Conservation (phyloP, 2,329 filamentous ascomycete species). For the Myriosclerotinia curreyana region DNA sequence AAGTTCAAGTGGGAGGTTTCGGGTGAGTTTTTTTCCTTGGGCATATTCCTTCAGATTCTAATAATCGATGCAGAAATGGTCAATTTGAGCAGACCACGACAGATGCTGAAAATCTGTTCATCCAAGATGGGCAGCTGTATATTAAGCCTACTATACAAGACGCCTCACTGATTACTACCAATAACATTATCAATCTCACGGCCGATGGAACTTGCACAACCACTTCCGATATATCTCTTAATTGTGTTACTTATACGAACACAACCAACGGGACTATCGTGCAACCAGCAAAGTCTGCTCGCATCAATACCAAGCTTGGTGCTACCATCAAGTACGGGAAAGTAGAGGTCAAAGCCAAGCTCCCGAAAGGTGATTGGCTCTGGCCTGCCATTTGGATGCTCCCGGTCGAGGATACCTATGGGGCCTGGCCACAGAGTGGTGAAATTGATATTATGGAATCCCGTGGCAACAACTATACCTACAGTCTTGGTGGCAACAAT, state of each 20-base stretch:
- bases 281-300: slow-evolving; percentile 73
- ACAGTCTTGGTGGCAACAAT: slow-evolving; percentile 75
- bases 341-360: slow-evolving; percentile 73
- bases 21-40: slow-evolving; percentile 51
- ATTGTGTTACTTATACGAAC: slow-evolving; percentile 72
- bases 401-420: slow-evolving; percentile 69
- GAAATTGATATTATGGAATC: slow-evolving; percentile 83
- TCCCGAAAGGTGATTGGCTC: slow-evolving; percentile 78
- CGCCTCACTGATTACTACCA: slow-evolving; percentile 58
- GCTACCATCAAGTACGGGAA: slow-evolving; percentile 75
- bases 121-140: slow-evolving; percentile 65
- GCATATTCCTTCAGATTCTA: not conserved
- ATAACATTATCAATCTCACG: slow-evolving; percentile 67
- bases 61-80: slow-evolving; percentile 57
- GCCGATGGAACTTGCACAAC: slow-evolving; percentile 57
- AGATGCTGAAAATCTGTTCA: slow-evolving; percentile 69
- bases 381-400: slow-evolving; percentile 95
- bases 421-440: slow-evolving; percentile 73
- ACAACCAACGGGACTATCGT: slow-evolving; percentile 73
- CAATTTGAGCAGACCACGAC: slow-evolving; percentile 76
- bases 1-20: slow-evolving; percentile 45
- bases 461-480: slow-evolving; percentile 78
- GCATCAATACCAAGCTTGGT: slow-evolving; percentile 72
- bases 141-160: slow-evolving; percentile 80
- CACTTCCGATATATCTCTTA: slow-evolving; percentile 55